phyloP scores from a whole-genome alignment of 2,329 filamentous ascomycete species.

The Knufia fluminis region DNA sequence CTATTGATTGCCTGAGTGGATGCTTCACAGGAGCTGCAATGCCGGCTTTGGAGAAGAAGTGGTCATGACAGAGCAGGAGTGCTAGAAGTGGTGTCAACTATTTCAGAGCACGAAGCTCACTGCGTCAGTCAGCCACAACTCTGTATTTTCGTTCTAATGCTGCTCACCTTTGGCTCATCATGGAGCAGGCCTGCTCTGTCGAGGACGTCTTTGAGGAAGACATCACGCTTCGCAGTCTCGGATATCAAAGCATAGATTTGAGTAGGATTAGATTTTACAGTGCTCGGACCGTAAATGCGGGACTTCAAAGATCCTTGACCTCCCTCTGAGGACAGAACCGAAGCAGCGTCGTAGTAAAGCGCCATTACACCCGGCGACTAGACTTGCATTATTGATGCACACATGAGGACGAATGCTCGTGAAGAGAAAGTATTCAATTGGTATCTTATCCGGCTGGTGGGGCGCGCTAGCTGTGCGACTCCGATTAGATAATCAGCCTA shows the following conservation, averaged over 20 bases:
- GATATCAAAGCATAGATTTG: conserved; percentile 81
- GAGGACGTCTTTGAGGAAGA: conserved; percentile 78
- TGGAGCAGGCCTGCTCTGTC: conserved; percentile 66
- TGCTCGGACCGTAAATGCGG: conserved; percentile 62
- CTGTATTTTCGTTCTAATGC: neutral
- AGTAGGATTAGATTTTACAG: conserved; percentile 65
- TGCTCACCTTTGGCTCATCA: conserved; percentile 70
- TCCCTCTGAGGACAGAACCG: conserved; percentile 50
- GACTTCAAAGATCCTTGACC: conserved; percentile 76
- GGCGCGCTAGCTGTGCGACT: too few relatives aligned
- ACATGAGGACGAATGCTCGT: too few relatives aligned
- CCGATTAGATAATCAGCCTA: too few relatives aligned
- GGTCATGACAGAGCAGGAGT: conserved; percentile 75
- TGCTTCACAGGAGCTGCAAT: conserved; percentile 74
- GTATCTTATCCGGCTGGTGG: too few relatives aligned
- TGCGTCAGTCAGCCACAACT: conserved; percentile 31
- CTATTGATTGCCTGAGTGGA: conserved; percentile 64
- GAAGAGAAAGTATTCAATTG: too few relatives aligned
- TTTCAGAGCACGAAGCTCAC: conserved; percentile 17
- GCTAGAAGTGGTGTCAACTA: conserved; percentile 74
- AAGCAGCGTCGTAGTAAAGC: conserved; percentile 84
- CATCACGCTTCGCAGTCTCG: conserved; percentile 86
- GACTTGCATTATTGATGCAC: too few relatives aligned
- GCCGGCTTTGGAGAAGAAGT: conserved; percentile 70
- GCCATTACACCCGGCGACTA: too few relatives aligned